Evolutionary conservation across 2,329 filamentous ascomycete species (phyloP).

Genomic region (Trichoderma sp.): DNA sequence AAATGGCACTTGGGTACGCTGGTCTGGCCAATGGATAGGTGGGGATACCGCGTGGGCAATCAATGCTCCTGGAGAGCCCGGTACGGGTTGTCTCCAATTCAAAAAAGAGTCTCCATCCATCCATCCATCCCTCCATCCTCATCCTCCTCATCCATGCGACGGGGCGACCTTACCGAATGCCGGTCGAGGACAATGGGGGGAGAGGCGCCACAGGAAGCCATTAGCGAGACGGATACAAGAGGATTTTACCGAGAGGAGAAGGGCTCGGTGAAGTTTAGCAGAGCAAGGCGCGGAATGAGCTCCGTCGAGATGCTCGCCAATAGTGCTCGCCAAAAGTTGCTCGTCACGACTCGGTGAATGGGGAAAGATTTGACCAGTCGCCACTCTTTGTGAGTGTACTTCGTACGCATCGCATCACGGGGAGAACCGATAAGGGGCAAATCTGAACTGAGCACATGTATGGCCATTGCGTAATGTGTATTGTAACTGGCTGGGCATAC

Average conservation of each 20-base stretch:
- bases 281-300: background rate
- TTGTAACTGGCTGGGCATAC: background rate
- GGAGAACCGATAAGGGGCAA: background rate
- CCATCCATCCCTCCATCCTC: background rate
- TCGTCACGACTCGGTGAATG: background rate
- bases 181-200: background rate
- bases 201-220: background rate
- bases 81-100: background rate
- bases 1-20: background rate
- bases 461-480: background rate
- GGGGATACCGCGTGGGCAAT: background rate
- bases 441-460: background rate
- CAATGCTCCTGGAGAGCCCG: background rate
- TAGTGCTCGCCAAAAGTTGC: background rate
- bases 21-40: slow-evolving; percentile 4
- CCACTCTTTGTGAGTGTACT: background rate
- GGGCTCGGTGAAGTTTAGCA: background rate
- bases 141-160: slow-evolving; percentile 2
- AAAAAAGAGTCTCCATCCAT: background rate
- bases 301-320: background rate
- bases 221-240: background rate
- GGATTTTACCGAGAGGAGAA: background rate
- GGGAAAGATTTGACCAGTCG: background rate
- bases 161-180: slow-evolving; percentile 4
- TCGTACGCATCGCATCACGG: background rate